Evolutionary conservation across 2,329 filamentous ascomycete genomes (phyloP), one percentile per base, ranked within the genome.

Genomic region (Rachicladosporium sp.): DNA sequence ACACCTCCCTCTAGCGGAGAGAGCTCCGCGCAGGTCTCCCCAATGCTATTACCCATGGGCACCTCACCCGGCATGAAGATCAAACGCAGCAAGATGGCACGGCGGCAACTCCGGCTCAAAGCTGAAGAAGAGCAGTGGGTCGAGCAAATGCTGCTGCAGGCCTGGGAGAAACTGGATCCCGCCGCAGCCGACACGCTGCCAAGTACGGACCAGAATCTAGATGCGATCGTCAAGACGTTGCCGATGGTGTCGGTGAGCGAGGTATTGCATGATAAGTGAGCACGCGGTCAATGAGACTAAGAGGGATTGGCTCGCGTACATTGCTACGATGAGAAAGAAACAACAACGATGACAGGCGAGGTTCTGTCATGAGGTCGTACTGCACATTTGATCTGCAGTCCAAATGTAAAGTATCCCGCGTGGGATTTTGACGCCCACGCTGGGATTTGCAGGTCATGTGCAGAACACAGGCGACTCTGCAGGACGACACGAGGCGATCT

Each of bases 71-170:
- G 52, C 2, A 57, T 56, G 48, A 54, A 51, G 27, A 47, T 61
- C 37, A 60, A 59, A 48, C 53, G 63, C 43, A 62, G 61, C 46
- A 63, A 62, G 43, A 53, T 70, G 41, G 66, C 67, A 2, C 63
- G 62, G 45, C 53, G 64, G n/a, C 66, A 69, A 49, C 50, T 63
- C 45, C 53, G 58, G 33, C 52, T 70, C 44, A 52, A 65, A 41
- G 46, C 54, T 1, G 66, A 69, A 41, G 64, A 68, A 49, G 53
- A 62, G 15, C 56, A 61, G 39, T 56, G 66, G 46, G 58, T 68
- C 47, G 51, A 61, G 29, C 51, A 61, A 13, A 56, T 65, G 36
- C 61, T 64, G 15, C 47, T 60, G 51, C 15, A 19, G 5, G 15
- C 15, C 15, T 19, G 15, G 15, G 15, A 62, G 64, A 43, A 65